Conservation (phyloP, 768 basidiomycete species). For the Pleurotus eryngii region DNA sequence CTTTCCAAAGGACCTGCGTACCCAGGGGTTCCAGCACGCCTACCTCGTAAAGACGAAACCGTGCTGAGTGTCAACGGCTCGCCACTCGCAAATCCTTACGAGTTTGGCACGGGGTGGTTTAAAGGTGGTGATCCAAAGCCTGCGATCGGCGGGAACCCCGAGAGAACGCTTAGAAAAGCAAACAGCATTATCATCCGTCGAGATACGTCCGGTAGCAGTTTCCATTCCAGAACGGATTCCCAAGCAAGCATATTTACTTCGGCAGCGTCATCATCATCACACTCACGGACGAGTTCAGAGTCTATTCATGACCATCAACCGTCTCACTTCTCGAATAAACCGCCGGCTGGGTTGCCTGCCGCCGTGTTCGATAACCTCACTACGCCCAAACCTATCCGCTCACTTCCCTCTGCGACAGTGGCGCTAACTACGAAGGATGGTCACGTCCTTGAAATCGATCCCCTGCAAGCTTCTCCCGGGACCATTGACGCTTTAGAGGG, state of each 20-base stretch:
- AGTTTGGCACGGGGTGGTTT: slow-evolving; percentile 62
- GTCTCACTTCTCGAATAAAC: slow-evolving; percentile 20
- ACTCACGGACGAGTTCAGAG: slow-evolving; percentile 41
- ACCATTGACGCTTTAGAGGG: slow-evolving; percentile 75
- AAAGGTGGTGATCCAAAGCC: slow-evolving; percentile 30
- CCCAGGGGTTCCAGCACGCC: slow-evolving; percentile 51
- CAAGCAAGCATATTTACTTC: slow-evolving; percentile 46
- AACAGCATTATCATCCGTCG: slow-evolving; percentile 59
- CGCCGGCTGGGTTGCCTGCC: slow-evolving; percentile 6
- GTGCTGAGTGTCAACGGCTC: slow-evolving; percentile 83
- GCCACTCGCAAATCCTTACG: slow-evolving; percentile 75
- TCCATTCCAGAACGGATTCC: slow-evolving; percentile 47
- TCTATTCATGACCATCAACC: slow-evolving; percentile 18
- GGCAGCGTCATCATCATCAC: slow-evolving; percentile 32
- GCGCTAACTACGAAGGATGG: slow-evolving; percentile 82
- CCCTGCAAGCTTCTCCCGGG: slow-evolving; percentile 67
- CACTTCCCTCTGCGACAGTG: slow-evolving; percentile 54
- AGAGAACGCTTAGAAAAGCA: slow-evolving; percentile 37
- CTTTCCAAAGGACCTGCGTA: slow-evolving; percentile 53
- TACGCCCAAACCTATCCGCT: slow-evolving; percentile 31
- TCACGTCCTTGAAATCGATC: slow-evolving; percentile 81
- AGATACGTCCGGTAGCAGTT: slow-evolving; percentile 42
- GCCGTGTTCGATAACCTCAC: slow-evolving; percentile 28
- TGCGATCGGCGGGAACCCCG: slow-evolving; percentile 16
- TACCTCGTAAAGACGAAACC: slow-evolving; percentile 71